phyloP scores from a whole-genome alignment of 495 filamentous ascomycete genomes.

The Penicillium pancosmium region DNA sequence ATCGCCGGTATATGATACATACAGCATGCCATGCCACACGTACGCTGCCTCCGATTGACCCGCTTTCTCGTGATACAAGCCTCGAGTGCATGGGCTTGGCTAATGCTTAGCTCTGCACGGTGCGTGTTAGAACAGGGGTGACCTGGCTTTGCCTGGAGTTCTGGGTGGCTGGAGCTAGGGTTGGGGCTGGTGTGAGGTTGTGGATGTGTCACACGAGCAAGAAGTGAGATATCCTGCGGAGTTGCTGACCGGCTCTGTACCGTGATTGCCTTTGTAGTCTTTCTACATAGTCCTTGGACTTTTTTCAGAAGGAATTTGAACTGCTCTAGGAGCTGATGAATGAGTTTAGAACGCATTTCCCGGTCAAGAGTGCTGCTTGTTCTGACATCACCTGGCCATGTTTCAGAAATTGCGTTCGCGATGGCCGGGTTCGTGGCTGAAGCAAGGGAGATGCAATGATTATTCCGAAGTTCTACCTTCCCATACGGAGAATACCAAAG shows the following conservation, averaged over 20 bases:
- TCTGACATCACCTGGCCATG: not conserved
- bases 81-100: conserved; percentile 25
- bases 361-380: not conserved
- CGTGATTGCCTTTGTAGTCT: no score
- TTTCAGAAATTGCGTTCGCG: not conserved
- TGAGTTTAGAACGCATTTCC: no score
- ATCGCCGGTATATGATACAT: conserved; percentile 2
- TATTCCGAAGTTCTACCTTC: not conserved
- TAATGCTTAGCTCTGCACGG: conserved; percentile 27
- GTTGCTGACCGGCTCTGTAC: no score
- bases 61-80: conserved; percentile 21
- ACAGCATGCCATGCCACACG: conserved; percentile 11
- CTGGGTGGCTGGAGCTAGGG: not conserved
- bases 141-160: not conserved
- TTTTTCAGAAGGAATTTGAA: not conserved
- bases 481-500: not conserved
- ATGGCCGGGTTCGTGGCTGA: conserved; percentile 9
- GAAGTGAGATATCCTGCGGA: not conserved
- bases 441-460: conserved; percentile 16
- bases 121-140: conserved; percentile 5
- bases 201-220: conserved; percentile 1
- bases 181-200: not conserved
- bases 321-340: not conserved
- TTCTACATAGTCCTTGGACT: no score
- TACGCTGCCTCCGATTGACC: conserved; percentile 2